Percentiles rank a stretch among this genome's conserved stretches.
phyloP scores from a whole-genome alignment of 768 basidiomycete species.

The Gymnopilus junonius region DNA sequence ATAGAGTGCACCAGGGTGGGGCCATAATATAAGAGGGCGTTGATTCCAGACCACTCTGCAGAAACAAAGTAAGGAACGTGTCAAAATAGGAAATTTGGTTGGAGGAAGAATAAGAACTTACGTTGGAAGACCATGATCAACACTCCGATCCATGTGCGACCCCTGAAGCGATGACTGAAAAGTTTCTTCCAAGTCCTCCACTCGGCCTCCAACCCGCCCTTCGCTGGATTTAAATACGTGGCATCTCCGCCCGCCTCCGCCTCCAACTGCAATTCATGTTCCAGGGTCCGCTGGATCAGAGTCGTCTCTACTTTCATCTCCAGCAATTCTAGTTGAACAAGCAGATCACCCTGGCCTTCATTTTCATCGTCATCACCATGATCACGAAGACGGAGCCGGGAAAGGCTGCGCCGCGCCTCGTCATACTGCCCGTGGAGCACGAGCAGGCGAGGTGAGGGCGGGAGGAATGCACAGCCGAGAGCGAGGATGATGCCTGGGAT shows the following conservation, averaged over 20 bases:
- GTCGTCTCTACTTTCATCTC: slow-evolving; percentile 75
- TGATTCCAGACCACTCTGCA: slow-evolving; percentile 91
- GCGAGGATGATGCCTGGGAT: slow-evolving; percentile 70
- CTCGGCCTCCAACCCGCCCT: slow-evolving; percentile 33
- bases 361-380: slow-evolving; percentile 46
- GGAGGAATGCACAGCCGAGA: slow-evolving; percentile 61
- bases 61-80: background rate
- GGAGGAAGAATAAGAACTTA: slow-evolving; percentile 59
- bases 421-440: slow-evolving; percentile 57
- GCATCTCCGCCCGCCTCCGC: background rate
- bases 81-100: slow-evolving; percentile 51
- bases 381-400: slow-evolving; percentile 54
- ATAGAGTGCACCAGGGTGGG: slow-evolving; percentile 70
- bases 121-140: slow-evolving; percentile 86
- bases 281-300: slow-evolving; percentile 47
- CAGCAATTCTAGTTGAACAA: slow-evolving; percentile 66
- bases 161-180: slow-evolving; percentile 54
- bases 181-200: slow-evolving; percentile 58
- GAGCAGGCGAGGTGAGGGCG: slow-evolving; percentile 64
- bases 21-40: slow-evolving; percentile 83
- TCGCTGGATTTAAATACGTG: background rate
- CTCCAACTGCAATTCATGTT: slow-evolving; percentile 12
- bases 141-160: slow-evolving; percentile 71
- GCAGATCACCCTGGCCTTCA: slow-evolving; percentile 43
- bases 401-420: slow-evolving; percentile 63